Evolutionary conservation across 2,329 filamentous ascomycete genomes (phyloP), one percentile per base, ranked within the genome.

Genomic region (Neonectria punicea): DNA sequence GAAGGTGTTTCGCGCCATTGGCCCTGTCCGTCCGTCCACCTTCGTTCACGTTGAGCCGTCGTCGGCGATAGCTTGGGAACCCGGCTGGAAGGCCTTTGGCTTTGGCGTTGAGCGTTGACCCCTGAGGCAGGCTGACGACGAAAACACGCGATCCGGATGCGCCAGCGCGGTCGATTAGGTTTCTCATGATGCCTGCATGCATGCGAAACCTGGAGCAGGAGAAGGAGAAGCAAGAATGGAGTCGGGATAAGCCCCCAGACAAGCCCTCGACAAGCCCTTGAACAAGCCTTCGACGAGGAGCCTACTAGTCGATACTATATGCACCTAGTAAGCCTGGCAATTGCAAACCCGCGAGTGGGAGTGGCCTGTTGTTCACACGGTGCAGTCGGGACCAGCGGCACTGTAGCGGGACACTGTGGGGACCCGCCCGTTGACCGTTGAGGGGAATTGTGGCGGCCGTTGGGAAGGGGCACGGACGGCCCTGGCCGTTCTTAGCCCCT

Each of bases 391-490:
- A n/a, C 30, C 20, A 7, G 36, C 9, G 8, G 51, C 43, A 73
- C 67, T 66, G 70, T 67, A n/a, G 10, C 8, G 9, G n/a, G 18
- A 50, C 50, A 73, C 71, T 70, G 67, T 74, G 68, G 44, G 67
- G 70, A 51, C 61, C 57, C 63, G 63, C 65, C 55, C 32, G 58
- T 62, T 58, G 61, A 59, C 55, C 70, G 71, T 73, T 74, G 70
- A 74, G 71, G 62, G 58, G 70, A 55, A 63, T 58, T 63, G 61
- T 58, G 69, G 69, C 71, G 71, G 70, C 70, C 70, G 71, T 73
- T 73, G 70, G 55, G 69, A 73, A 71, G 71, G 71, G 66, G 71
- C 70, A 73, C 71, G 71, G 71, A 73, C 71, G 71, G 71, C 68
- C 71, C 71, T 70, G 61, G 67, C 71, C 69, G 71, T 63, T 67